Percentiles rank a stretch among this genome's conserved stretches.
phyloP scores from a whole-genome alignment of 2,329 filamentous ascomycete genomes.

The Erysiphe pulchra region DNA sequence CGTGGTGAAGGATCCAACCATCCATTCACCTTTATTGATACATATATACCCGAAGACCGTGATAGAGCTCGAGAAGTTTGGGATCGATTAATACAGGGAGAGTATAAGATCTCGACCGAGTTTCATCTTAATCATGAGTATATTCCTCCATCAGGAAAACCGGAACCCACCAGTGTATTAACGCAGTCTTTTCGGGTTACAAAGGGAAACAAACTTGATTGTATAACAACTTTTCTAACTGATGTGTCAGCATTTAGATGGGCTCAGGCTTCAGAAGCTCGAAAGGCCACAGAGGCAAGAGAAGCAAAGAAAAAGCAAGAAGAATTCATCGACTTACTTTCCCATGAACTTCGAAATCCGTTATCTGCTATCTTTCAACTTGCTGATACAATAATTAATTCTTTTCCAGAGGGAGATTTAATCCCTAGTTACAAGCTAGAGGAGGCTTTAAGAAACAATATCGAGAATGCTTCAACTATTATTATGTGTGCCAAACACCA shows the following conservation, averaged over 20 bases:
- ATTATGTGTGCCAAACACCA: conserved; percentile 56
- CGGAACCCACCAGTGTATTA: conserved; percentile 8
- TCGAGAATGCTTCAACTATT: conserved; percentile 57
- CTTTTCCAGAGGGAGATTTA: conserved; percentile 15
- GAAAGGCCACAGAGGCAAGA: conserved; percentile 25
- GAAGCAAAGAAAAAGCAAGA: conserved; percentile 45
- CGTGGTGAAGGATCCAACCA: conserved; percentile 3
- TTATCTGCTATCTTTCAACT: conserved; percentile 52
- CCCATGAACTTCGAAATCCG: conserved; percentile 49
- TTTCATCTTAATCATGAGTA: conserved; percentile 9
- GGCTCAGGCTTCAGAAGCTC: conserved; percentile 12
- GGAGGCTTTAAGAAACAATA: conserved; percentile 21
- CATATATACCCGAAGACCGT: conserved; percentile 7
- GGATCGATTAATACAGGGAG: conserved; percentile 5
- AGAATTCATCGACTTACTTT: conserved; percentile 55
- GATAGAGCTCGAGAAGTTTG: conserved; percentile 4
- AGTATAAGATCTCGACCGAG: conserved; percentile 6
- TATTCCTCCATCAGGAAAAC: conserved; percentile 7
- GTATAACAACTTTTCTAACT: conserved; percentile 10
- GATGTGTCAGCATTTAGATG: conserved; percentile 11
- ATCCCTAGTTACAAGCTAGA: conserved; percentile 20
- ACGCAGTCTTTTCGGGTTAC: conserved; percentile 6
- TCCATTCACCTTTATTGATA: conserved; percentile 6
- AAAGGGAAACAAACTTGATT: conserved; percentile 7
- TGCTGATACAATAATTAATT: conserved; percentile 40